These are phyloP conservation scores for Pleurostoma richardsiae DNA, from an alignment of 2,329 filamentous ascomycete genomes.

Conservation along the genomic window DNA sequence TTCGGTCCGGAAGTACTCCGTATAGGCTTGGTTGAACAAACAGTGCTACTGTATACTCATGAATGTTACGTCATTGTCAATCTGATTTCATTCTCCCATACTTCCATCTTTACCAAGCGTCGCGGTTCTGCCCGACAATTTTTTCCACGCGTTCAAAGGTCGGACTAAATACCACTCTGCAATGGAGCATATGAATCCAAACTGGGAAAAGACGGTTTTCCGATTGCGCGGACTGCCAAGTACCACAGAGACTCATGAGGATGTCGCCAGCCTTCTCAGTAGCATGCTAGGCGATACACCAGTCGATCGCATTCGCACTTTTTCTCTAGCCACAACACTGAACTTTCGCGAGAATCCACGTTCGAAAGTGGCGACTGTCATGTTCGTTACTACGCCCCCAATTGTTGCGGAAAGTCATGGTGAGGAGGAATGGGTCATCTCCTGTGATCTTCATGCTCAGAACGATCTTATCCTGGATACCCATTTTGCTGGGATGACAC, in stretches of 20 bases:
- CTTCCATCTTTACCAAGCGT: too few relatives aligned
- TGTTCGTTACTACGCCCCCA: neutral
- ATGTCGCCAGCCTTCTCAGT: neutral
- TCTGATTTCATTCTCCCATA: too few relatives aligned
- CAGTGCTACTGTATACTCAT: too few relatives aligned
- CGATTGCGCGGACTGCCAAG: neutral
- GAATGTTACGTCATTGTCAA: too few relatives aligned
- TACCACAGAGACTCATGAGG: neutral
- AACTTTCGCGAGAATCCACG: neutral
- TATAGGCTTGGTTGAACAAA: too few relatives aligned
- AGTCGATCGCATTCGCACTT: neutral
- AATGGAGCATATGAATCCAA: too few relatives aligned
- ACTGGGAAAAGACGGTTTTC: neutral
- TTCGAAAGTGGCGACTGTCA: neutral
- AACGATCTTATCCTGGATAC: neutral
- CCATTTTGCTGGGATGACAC: constrained; percentile 3
- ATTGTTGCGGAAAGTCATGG: neutral
- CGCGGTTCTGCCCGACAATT: too few relatives aligned
- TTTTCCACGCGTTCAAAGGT: too few relatives aligned
- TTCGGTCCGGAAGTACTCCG: too few relatives aligned
- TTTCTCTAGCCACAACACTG: neutral
- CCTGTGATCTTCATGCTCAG: neutral
- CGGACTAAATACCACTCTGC: too few relatives aligned
- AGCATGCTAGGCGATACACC: neutral
- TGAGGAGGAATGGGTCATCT: neutral